Percentiles rank a stretch among this genome's conserved stretches.
Evolutionary conservation across 768 basidiomycete genomes (phyloP).

Genomic region (Tylopilus felleus): DNA sequence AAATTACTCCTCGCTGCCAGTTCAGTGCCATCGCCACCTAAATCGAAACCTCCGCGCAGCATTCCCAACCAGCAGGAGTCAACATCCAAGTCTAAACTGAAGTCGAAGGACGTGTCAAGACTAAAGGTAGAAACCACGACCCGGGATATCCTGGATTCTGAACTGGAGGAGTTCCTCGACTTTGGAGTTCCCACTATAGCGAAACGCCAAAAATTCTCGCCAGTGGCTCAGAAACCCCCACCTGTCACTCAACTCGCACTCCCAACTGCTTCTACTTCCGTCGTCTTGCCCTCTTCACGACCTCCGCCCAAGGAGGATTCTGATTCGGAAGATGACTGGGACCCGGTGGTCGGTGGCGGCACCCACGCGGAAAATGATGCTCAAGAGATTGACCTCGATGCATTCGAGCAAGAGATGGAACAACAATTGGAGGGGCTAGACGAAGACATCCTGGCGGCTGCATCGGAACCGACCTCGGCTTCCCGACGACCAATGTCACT

Average conservation of each 20-base stretch:
- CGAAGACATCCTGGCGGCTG: conserved; percentile 51
- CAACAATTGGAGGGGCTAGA: conserved; percentile 38
- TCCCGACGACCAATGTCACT: conserved; percentile 46
- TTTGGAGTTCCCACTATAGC: conserved; percentile 45
- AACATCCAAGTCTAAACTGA: conserved; percentile 25
- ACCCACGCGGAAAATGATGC: conserved; percentile 27
- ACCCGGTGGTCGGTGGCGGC: conserved; percentile 36
- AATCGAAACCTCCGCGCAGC: conserved; percentile 31
- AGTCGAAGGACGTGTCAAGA: conserved; percentile 23
- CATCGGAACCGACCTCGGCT: conserved; percentile 32
- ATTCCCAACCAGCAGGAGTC: conserved; percentile 24
- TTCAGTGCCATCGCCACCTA: conserved; percentile 26
- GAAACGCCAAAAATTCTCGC: conserved; percentile 31
- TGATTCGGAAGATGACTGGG: conserved; percentile 54
- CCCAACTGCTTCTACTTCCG: conserved; percentile 32
- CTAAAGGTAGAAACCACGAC: conserved; percentile 21
- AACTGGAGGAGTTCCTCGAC: conserved; percentile 44
- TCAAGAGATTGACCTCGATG: conserved; percentile 36
- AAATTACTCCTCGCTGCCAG: conserved; percentile 29
- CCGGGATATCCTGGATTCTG: conserved; percentile 25
- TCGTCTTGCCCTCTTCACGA: conserved; percentile 31
- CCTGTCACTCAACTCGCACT: conserved; percentile 35
- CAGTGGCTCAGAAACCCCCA: conserved; percentile 18
- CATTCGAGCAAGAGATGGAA: conserved; percentile 36
- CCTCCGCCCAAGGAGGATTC: conserved; percentile 32